Evolutionary conservation across 306 rosid genomes (phyloP).

Genomic region (Prunus persica): Prunus_persica_NCBIv2 NC_034009.1:44236501-44237000

Average conservation of each 20-base stretch:
- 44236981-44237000: neutral
- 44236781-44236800: conserved; percentile 14
- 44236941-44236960: neutral
- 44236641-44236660: conserved; percentile 75
- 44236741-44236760: conserved; percentile 17
- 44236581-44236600: conserved; percentile 77
- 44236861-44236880: neutral
- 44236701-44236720: conserved; percentile 89
- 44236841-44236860: neutral
- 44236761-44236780: conserved; percentile 1
- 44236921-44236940: neutral
- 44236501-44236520: conserved; percentile 16
- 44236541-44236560: conserved; percentile 43
- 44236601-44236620: conserved; percentile 66
- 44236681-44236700: conserved; percentile 77
- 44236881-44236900: neutral
- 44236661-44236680: conserved; percentile 56
- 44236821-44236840: neutral
- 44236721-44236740: conserved; percentile 20
- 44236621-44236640: conserved; percentile 80
- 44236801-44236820: neutral
- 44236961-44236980: neutral
- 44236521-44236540: conserved; percentile 32
- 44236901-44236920: neutral
- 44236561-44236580: conserved; percentile 73